A percentile compares a stretch with the other conserved stretches of the same genome.
These are phyloP conservation scores for Phytophthora podocarpi DNA, from an alignment of 352 stramenopile species.

Conservation along the genomic window DNA sequence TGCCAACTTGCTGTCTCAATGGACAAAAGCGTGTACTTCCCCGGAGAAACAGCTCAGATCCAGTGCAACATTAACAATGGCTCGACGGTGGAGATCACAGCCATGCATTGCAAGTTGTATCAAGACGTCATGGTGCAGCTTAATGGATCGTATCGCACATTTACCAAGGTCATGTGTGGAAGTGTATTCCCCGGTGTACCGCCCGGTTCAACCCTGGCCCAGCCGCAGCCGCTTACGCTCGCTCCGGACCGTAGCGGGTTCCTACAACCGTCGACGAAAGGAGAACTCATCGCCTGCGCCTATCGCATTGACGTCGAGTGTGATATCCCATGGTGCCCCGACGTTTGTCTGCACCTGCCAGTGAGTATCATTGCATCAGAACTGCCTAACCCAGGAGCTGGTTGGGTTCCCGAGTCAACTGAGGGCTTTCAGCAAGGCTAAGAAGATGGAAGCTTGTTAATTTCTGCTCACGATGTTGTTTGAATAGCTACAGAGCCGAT, in stretches of 20 bases:
- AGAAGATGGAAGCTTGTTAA: no score
- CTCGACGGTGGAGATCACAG: constrained; percentile 58
- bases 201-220: constrained; percentile 34
- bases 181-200: constrained; percentile 56
- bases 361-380: constrained; percentile 57
- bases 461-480: no score
- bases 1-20: constrained; percentile 63
- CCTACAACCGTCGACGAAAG: constrained; percentile 55
- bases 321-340: constrained; percentile 68
- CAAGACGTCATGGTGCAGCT: constrained; percentile 54
- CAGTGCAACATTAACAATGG: constrained; percentile 66
- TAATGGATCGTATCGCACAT: constrained; percentile 34
- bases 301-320: constrained; percentile 74
- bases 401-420: constrained; percentile 30
- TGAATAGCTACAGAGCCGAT: constrained; percentile 29
- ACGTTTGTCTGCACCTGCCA: constrained; percentile 61
- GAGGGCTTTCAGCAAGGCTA: no score
- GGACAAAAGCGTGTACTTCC: constrained; percentile 79
- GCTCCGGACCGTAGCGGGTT: constrained; percentile 27
- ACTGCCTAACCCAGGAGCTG: constrained; percentile 21
- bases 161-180: constrained; percentile 47
- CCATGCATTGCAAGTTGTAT: constrained; percentile 63
- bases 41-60: constrained; percentile 63
- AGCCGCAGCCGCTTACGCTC: constrained; percentile 59
- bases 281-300: constrained; percentile 51